phyloP scores from a whole-genome alignment of 2,329 filamentous ascomycete species.

The Apiospora saccharicola region DNA sequence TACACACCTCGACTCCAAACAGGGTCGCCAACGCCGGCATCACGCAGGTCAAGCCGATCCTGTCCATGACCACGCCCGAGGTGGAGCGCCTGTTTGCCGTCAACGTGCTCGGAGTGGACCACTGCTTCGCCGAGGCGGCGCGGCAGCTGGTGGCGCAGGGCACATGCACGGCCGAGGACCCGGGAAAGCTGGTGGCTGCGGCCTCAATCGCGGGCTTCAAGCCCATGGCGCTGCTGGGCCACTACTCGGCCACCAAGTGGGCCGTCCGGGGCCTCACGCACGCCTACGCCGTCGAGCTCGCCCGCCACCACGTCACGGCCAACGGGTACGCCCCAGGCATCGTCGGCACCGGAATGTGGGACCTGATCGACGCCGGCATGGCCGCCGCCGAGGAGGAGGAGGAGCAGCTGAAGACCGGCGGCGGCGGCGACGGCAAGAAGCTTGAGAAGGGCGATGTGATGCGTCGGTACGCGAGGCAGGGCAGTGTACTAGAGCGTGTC shows the following conservation, averaged over 20 bases:
- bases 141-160: slow-evolving; percentile 71
- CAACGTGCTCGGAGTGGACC: slow-evolving; percentile 71
- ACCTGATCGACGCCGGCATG: slow-evolving; percentile 68
- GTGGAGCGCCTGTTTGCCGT: slow-evolving; percentile 67
- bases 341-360: slow-evolving; percentile 74
- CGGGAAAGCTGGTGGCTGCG: slow-evolving; percentile 59
- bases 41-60: slow-evolving; percentile 60
- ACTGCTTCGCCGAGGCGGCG: slow-evolving; percentile 69
- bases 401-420: slow-evolving; percentile 51
- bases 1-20: slow-evolving; percentile 35
- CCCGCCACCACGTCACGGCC: slow-evolving; percentile 68
- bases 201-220: slow-evolving; percentile 66
- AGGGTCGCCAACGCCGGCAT: slow-evolving; percentile 70
- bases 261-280: slow-evolving; percentile 73
- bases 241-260: slow-evolving; percentile 72
- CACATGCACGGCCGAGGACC: slow-evolving; percentile 43
- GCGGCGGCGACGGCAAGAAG: slow-evolving; percentile 62
- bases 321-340: slow-evolving; percentile 75
- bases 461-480: not conserved
- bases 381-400: slow-evolving; percentile 51
- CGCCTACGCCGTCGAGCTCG: slow-evolving; percentile 71
- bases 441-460: slow-evolving; percentile 8
- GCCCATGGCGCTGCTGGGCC: slow-evolving; percentile 63
- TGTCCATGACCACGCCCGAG: slow-evolving; percentile 65
- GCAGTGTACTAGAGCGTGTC: slow-evolving; percentile 53